Evolutionary conservation across 495 filamentous ascomycete genomes (phyloP).

Genomic region (Neurospora sp.): DNA sequence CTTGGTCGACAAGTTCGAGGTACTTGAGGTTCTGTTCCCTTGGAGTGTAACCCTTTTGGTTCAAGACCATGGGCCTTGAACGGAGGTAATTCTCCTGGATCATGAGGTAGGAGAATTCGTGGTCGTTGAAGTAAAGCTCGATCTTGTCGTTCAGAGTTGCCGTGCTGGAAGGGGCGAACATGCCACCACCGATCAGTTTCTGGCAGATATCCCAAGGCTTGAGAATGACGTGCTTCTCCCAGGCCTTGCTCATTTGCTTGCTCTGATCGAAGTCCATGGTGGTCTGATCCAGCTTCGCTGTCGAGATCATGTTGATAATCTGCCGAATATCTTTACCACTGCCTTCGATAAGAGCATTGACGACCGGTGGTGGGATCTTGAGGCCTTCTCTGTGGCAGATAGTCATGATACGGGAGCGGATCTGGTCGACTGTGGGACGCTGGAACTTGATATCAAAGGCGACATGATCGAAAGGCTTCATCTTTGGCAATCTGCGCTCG

Average conservation of each 20-base stretch:
- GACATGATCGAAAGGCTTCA: slow-evolving; percentile 90
- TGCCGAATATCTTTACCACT: slow-evolving; percentile 92
- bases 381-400: slow-evolving; percentile 88
- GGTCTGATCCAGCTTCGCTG: slow-evolving; percentile 74
- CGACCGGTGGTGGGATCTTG: slow-evolving; percentile 74
- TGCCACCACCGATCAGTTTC: slow-evolving; percentile 79
- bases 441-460: slow-evolving; percentile 78
- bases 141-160: slow-evolving; percentile 91
- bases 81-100: slow-evolving; percentile 95
- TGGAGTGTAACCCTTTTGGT: slow-evolving; percentile 39
- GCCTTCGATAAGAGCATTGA: slow-evolving; percentile 91
- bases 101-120: slow-evolving; percentile 94
- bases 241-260: slow-evolving; percentile 89
- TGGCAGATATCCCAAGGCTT: slow-evolving; percentile 97
- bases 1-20: slow-evolving; percentile 74
- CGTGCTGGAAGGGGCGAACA: slow-evolving; percentile 74
- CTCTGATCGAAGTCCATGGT: slow-evolving; percentile 71
- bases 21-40: slow-evolving; percentile 64
- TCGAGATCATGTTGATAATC: slow-evolving; percentile 97
- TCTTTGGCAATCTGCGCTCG: slow-evolving; percentile 83
- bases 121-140: slow-evolving; percentile 98
- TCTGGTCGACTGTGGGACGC: slow-evolving; percentile 78
- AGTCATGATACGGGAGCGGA: slow-evolving; percentile 82
- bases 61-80: slow-evolving; percentile 59
- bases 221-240: slow-evolving; percentile 93